Conservation (phyloP, 164 flowering plant species). For the Kalanchoe fedtschenkoi region DNA sequence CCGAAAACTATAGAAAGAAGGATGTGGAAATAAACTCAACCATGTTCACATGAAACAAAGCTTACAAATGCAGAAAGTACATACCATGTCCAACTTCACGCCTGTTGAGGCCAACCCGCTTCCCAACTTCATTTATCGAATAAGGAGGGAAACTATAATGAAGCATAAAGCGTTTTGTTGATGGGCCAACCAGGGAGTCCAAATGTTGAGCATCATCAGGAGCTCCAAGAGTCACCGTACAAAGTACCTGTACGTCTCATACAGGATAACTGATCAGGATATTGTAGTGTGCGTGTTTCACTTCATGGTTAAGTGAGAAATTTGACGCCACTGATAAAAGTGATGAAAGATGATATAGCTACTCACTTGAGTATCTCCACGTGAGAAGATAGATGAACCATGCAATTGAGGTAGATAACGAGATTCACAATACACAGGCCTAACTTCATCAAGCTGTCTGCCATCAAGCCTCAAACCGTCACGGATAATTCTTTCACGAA, state of each 20-base stretch:
- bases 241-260: constrained; percentile 60
- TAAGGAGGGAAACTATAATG: constrained; percentile 96
- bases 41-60: not conserved
- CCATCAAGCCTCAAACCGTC: constrained; percentile 89
- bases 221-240: constrained; percentile 93
- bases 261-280: not conserved
- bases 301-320: not conserved
- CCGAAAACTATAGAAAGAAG: constrained; percentile 1
- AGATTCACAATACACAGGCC: constrained; percentile 79
- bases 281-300: not conserved
- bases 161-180: constrained; percentile 94
- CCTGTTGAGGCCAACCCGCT: constrained; percentile 78
- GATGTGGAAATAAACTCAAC: not conserved
- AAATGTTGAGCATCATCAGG: constrained; percentile 89
- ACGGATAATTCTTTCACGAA: constrained; percentile 64
- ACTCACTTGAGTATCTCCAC: constrained; percentile 93
- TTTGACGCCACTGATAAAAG: not conserved
- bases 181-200: constrained; percentile 81
- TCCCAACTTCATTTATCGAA: constrained; percentile 92
- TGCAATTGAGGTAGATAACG: constrained; percentile 64
- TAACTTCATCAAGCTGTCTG: constrained; percentile 78
- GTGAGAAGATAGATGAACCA: constrained; percentile 84
- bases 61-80: constrained; percentile 3
- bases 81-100: constrained; percentile 99
- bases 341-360: not conserved